Conservation (phyloP, 352 stramenopile species). For the Aphanomyces stellatus region DNA sequence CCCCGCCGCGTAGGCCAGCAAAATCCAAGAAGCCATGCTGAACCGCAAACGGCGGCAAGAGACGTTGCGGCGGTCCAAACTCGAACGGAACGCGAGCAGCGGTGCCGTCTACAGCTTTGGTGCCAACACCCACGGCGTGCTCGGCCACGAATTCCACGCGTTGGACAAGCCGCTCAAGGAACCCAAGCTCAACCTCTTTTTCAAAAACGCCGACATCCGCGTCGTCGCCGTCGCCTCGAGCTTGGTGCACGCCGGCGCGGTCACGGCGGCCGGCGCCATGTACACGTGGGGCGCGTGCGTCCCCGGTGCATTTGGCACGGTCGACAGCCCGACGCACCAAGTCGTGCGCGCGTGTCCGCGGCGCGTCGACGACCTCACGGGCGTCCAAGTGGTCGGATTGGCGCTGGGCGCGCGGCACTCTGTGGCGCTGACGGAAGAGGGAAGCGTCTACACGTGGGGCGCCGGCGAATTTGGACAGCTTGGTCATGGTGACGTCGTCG, state of each 20-base stretch:
- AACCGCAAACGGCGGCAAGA: conserved; percentile 55
- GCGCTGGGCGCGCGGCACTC: conserved; percentile 56
- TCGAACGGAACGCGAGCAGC: conserved; percentile 60
- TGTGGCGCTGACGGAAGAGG: conserved; percentile 47
- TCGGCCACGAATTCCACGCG: conserved; percentile 43
- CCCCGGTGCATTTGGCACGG: conserved; percentile 52
- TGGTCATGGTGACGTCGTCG: conserved; percentile 53
- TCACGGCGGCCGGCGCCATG: conserved; percentile 52
- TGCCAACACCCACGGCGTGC: conserved; percentile 40
- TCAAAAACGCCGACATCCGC: conserved; percentile 63
- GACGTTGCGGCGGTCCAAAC: conserved; percentile 52
- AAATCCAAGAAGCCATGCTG: conserved; percentile 56
- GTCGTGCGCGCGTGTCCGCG: conserved; percentile 33
- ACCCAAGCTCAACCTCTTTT: conserved; percentile 43
- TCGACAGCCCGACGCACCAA: conserved; percentile 25
- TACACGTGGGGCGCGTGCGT: conserved; percentile 65
- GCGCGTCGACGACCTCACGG: conserved; percentile 56
- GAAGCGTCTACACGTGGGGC: conserved; percentile 60
- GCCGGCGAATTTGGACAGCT: conserved; percentile 58
- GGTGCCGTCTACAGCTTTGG: conserved; percentile 67
- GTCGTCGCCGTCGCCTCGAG: conserved; percentile 40
- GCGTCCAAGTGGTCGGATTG: conserved; percentile 37
- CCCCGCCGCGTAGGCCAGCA: too few species aligned
- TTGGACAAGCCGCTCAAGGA: conserved; percentile 27
- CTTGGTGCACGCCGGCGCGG: conserved; percentile 44